Conservation (phyloP, 805 yeast genomes). For the Schizosaccharomyces lindneri region DNA sequence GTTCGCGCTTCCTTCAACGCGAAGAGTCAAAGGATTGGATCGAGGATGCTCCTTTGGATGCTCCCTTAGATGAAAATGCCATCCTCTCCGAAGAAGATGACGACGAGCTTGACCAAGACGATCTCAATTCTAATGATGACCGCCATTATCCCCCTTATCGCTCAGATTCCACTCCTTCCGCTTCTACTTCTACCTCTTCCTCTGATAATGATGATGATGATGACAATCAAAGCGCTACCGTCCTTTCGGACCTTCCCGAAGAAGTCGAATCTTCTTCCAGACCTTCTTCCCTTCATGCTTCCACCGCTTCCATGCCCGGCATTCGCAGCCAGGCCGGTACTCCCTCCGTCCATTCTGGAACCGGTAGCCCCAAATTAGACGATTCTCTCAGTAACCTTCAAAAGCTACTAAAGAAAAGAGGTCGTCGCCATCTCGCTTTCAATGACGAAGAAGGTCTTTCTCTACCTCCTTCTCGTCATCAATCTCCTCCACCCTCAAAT, state of each 20-base stretch:
- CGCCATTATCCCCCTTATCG: too few species aligned
- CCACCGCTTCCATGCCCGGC: too few species aligned
- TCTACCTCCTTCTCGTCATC: neutral
- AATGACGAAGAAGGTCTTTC: neutral
- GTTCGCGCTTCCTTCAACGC: neutral
- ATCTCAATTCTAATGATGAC: neutral
- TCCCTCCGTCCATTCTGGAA: neutral
- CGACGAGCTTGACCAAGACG: neutral
- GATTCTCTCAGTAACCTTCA: neutral
- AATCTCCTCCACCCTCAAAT: neutral
- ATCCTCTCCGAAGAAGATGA: neutral
- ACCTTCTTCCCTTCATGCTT: too few species aligned
- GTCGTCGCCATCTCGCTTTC: neutral
- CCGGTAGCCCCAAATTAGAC: neutral
- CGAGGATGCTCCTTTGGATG: neutral
- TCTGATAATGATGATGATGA: too few species aligned
- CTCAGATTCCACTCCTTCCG: too few species aligned
- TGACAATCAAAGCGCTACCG: too few species aligned
- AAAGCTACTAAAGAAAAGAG: neutral
- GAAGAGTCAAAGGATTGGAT: neutral
- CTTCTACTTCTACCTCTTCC: too few species aligned
- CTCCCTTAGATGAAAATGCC: neutral
- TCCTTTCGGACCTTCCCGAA: neutral
- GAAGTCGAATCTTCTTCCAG: neutral
- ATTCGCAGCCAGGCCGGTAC: neutral